A percentile compares a stretch with the other conserved stretches of the same genome.
Conservation (phyloP, 768 basidiomycete genomes). For the Lactifluus pinguis region DNA sequence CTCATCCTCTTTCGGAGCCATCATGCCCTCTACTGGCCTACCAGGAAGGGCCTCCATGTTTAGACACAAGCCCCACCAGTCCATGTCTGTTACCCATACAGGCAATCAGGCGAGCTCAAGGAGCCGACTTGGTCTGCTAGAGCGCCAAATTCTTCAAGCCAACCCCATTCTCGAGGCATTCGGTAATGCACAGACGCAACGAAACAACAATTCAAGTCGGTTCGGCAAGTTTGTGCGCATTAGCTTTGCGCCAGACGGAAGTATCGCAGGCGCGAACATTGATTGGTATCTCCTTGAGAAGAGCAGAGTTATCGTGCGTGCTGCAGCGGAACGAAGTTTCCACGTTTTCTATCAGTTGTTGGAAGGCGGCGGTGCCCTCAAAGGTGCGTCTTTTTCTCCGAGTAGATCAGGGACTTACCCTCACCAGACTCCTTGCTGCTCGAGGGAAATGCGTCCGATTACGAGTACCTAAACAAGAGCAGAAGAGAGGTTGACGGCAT, state of each 20-base stretch:
- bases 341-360: slow-evolving; percentile 97
- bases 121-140: slow-evolving; percentile 77
- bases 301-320: slow-evolving; percentile 84
- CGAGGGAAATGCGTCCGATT: slow-evolving; percentile 65
- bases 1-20: slow-evolving; percentile 37
- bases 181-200: slow-evolving; percentile 95
- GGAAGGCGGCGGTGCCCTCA: slow-evolving; percentile 61
- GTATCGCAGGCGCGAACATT: slow-evolving; percentile 95
- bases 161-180: slow-evolving; percentile 98
- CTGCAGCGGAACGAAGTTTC: slow-evolving; percentile 84
- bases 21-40: slow-evolving; percentile 58
- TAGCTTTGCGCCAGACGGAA: slow-evolving; percentile 85
- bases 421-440: slow-evolving; percentile 64
- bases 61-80: slow-evolving; percentile 40
- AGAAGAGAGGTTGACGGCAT: slow-evolving; percentile 91
- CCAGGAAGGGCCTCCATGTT: slow-evolving; percentile 53
- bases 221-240: slow-evolving; percentile 98
- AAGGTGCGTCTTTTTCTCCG: slow-evolving; percentile 40
- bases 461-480: slow-evolving; percentile 87
- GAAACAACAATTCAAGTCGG: slow-evolving; percentile 97
- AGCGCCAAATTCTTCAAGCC: slow-evolving; percentile 93
- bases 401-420: slow-evolving; percentile 6
- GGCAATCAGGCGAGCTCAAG: slow-evolving; percentile 45
- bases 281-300: slow-evolving; percentile 99
- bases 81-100: slow-evolving; percentile 37